Base-by-base conservation (phyloP, 2,329 filamentous ascomycete genomes). In the Bipolaris cookei region DNA sequence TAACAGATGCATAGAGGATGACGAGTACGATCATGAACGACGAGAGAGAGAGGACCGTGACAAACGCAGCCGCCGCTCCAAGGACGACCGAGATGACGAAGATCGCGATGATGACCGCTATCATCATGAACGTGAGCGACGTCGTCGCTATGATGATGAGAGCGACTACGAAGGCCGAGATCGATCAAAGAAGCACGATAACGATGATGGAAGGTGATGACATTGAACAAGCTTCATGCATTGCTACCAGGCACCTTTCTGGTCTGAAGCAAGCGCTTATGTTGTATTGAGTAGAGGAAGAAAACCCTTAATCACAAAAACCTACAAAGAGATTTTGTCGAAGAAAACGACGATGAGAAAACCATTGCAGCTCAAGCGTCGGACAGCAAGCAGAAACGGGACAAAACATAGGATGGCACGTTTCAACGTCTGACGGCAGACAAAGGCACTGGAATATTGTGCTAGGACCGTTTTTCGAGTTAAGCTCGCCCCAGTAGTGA, bases 11-110 rank as follows among this genome's bases (percentile, higher is more conserved):
- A 1, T 23, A 18, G 48, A 58, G 71, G 73, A 74, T 49, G 71
- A 73, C 44, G 72, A 75, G 45, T 72, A 72, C 44, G 73, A 76
- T 20, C 64, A 72, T 49, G 73, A 76, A 21, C 64, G 63, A 4
- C 63, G 62, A 8, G 72, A 74, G 16, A 61, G 64, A 20, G 65
- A 63, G n/a, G 71, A 73, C 32, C 66, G 67, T 7, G 70, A 73
- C 10, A 60, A 64, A 44, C 62, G 67, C 38, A 61, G 66, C 51
- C 63, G 69, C 54, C 69, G 66, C 46, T 64, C 69, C 39, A 64
- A 65, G 7, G 71, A 75, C 18, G 70, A 71, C 32, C 62, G 64
- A 8, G 72, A 75, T 23, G 71, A 73, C 14, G 72, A 73, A 1
- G 71, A 74, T 28, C 59, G 68, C 16, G 68, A 69, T 30, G 61